Evolutionary conservation across 148 eudicot genomes (phyloP).

Genomic region (Heliamphora exappendiculata): DNA sequence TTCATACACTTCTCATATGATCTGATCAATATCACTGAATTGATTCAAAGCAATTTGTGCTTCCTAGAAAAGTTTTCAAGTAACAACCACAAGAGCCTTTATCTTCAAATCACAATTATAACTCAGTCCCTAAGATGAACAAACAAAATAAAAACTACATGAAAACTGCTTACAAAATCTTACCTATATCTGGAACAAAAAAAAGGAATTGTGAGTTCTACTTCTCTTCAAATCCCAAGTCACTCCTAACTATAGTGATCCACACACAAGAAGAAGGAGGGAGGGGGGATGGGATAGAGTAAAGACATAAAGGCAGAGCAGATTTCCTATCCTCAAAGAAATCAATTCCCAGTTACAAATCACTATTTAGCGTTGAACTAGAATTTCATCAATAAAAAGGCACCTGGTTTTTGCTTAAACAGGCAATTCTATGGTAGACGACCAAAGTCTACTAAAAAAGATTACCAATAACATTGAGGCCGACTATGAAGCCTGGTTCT

Average conservation of each 20-base stretch:
- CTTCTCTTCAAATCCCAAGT: not conserved
- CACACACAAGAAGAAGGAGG: not conserved
- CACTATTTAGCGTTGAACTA: not conserved
- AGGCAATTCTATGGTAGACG: not conserved
- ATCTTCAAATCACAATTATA: not conserved
- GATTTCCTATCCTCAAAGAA: not conserved
- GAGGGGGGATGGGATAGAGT: too few species aligned
- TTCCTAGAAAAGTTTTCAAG: not conserved
- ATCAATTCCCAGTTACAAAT: not conserved
- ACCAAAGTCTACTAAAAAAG: not conserved
- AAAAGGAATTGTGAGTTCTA: not conserved
- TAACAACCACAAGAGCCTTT: not conserved
- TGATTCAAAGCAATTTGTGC: not conserved
- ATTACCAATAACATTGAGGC: not conserved
- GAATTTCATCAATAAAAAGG: not conserved
- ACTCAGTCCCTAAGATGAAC: not conserved
- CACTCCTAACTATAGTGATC: not conserved
- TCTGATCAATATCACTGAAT: not conserved
- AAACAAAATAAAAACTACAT: not conserved
- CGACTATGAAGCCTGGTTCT: not conserved
- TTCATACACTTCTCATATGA: not conserved
- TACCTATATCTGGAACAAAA: not conserved
- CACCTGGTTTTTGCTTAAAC: not conserved
- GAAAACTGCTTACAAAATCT: not conserved
- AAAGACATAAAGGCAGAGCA: not conserved